Evolutionary conservation across 2,329 filamentous ascomycete species (phyloP).

Genomic region (Curvularia verruculosa): DNA sequence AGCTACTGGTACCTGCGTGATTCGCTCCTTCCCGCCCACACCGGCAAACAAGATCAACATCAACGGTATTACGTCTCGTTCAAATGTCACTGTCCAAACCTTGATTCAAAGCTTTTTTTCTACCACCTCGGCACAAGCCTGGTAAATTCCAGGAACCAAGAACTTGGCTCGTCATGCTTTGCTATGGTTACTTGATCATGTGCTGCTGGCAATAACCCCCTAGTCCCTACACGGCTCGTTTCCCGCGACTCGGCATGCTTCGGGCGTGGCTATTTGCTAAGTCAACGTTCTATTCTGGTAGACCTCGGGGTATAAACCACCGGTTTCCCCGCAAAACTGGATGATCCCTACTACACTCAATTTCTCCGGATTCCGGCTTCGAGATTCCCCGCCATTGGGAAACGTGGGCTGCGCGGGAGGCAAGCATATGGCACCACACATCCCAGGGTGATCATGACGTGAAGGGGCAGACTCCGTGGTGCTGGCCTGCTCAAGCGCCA

Average conservation of each 20-base stretch:
- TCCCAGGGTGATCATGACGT: conserved; percentile 9
- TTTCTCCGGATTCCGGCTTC: conserved; percentile 17
- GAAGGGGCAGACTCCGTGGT: conserved; percentile 10
- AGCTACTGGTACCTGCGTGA: background rate
- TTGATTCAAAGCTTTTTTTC: background rate
- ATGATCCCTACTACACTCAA: conserved; percentile 9
- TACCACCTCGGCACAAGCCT: background rate
- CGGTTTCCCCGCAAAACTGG: conserved; percentile 17
- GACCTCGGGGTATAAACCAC: conserved; percentile 14
- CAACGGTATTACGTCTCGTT: background rate
- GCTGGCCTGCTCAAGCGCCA: conserved; percentile 5
- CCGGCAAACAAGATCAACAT: too few species aligned
- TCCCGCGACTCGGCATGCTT: conserved; percentile 12
- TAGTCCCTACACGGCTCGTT: conserved; percentile 14
- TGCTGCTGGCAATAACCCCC: conserved; percentile 7
- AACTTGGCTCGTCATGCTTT: conserved; percentile 4
- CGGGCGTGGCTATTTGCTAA: conserved; percentile 6
- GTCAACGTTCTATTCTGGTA: background rate
- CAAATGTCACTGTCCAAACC: conserved; percentile 2
- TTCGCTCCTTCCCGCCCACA: conserved; percentile 12
- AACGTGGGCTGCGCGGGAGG: background rate
- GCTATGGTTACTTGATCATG: conserved; percentile 6
- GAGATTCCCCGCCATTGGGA: conserved; percentile 19
- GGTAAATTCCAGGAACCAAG: conserved; percentile 4
- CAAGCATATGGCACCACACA: background rate